phyloP scores from a whole-genome alignment of 169 alveolate species.

The Eimeria praecox region DNA sequence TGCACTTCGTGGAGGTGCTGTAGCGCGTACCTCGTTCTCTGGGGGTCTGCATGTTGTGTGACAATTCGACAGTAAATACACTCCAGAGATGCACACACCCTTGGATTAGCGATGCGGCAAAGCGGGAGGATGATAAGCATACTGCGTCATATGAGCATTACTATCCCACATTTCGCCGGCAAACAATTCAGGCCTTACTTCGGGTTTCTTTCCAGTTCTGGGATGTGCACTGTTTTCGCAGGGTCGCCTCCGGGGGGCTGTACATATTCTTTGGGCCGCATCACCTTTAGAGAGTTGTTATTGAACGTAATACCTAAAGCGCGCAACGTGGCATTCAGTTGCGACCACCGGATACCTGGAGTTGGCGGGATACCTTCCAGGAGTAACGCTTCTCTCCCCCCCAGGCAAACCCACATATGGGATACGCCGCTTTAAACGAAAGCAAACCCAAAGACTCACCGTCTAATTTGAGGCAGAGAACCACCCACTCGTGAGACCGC shows the following conservation, averaged over 20 bases:
- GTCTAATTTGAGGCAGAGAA: conserved; percentile 90
- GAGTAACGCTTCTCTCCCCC: background rate
- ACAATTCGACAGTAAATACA: background rate
- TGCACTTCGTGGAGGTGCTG: conserved; percentile 84
- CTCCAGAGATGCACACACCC: background rate
- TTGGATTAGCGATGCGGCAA: background rate
- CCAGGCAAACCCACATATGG: background rate
- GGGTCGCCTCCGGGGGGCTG: conserved; percentile 91
- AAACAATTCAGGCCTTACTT: conserved; percentile 14
- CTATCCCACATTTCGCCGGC: background rate
- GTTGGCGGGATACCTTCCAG: background rate
- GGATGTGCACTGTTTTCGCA: conserved; percentile 79
- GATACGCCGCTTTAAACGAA: background rate
- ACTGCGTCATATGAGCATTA: background rate
- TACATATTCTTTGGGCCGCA: conserved; percentile 92
- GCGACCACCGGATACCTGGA: conserved; percentile 9
- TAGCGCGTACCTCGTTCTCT: conserved; percentile 71
- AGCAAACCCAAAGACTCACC: conserved; percentile 82
- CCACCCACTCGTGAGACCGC: conserved; percentile 89
- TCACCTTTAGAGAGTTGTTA: conserved; percentile 87
- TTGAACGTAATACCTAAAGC: conserved; percentile 86
- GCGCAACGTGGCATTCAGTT: background rate
- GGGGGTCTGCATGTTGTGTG: background rate
- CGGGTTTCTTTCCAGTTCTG: conserved; percentile 51
- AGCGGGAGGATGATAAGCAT: background rate